Base-by-base conservation (phyloP, 2,329 filamentous ascomycete species). In the Cordyceps cicadae region DNA sequence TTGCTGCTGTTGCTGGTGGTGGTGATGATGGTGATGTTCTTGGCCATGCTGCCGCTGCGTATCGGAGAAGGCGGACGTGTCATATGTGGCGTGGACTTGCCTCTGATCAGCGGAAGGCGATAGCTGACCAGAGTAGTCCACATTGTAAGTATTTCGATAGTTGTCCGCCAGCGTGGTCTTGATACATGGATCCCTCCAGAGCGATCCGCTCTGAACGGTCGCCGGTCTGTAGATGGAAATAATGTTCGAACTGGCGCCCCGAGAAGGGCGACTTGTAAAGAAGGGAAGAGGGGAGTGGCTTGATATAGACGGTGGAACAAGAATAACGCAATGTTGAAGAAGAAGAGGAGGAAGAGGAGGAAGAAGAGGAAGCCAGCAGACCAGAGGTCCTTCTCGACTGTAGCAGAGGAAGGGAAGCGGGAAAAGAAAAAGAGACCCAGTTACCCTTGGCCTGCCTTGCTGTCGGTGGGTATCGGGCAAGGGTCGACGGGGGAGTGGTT, bases 141-240 rank as follows among this genome's bases (percentile, higher is more conserved):
- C 85, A 83, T 87, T 83, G 81, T 88, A 88, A 79, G 86, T 84
- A 74, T 81, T 82, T 81, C 85, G 84, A 80, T 89, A 90, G 76
- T 86, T 85, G 81, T 84, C 81, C 81, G 85, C 85, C 84, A 88
- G 84, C 79, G 83, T 87, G 82, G 78, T 83, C 80, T 79, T 82
- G 76, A 83, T 82, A 76, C 85, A 88, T 88, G 82, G 84, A 84
- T 84, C 81, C 84, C 84, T 85, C 86, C 86, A 88, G 86, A 88
- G 85, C 86, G 81, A 82, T 77, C 79, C 85, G 85, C 86, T 83
- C 86, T 86, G 84, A 84, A 86, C 85, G 85, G 82, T 80, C 81
- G 81, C 83, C 79, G 82, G 79, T 75, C 74, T 81, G 78, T 82
- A 82, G 71, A 83, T 78, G 72, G 81, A 81, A 75, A 83, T 76